A percentile compares a stretch with the other conserved stretches of the same genome.
Evolutionary conservation across 768 basidiomycete genomes (phyloP).

Genomic region (Mycena albidolilacea): DNA sequence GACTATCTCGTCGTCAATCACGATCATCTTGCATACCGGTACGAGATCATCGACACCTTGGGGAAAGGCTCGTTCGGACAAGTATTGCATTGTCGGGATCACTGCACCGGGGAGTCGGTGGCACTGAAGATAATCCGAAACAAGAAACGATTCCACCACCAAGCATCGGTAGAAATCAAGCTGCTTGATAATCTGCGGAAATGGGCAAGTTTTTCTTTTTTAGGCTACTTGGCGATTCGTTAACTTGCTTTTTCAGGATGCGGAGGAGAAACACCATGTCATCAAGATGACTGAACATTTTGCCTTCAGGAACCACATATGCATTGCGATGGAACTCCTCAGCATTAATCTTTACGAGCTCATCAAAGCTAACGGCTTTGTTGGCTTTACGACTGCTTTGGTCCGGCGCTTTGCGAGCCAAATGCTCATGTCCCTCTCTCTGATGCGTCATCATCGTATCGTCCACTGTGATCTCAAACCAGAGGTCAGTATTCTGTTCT

Average conservation of each 20-base stretch:
- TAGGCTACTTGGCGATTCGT: constrained; percentile 13
- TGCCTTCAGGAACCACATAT: constrained; percentile 97
- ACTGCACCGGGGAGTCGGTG: constrained; percentile 95
- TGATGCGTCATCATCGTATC: constrained; percentile 97
- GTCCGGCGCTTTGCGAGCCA: constrained; percentile 97
- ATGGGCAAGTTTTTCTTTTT: constrained; percentile 80
- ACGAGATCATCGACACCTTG: constrained; percentile 91
- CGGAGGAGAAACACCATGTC: constrained; percentile 96
- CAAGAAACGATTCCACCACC: constrained; percentile 99
- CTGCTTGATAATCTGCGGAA: constrained; percentile 96
- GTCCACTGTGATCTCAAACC: constrained; percentile 99
- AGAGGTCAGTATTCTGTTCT: constrained; percentile 71
- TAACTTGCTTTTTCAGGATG: constrained; percentile 69
- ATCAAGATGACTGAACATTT: constrained; percentile 99
- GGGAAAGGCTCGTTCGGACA: constrained; percentile 99
- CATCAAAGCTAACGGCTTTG: constrained; percentile 99
- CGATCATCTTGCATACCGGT: constrained; percentile 98
- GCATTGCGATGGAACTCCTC: constrained; percentile 97
- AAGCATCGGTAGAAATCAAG: constrained; percentile 99
- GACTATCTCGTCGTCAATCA: constrained; percentile 93
- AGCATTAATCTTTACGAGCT: constrained; percentile 99
- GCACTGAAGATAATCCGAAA: constrained; percentile 99
- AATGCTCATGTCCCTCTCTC: constrained; percentile 90
- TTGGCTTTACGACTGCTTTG: constrained; percentile 95
- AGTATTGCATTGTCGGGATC: constrained; percentile 95